These are phyloP conservation scores for Aciculosporium take DNA, from an alignment of 2,329 filamentous ascomycete species.

Conservation along the genomic window DNA sequence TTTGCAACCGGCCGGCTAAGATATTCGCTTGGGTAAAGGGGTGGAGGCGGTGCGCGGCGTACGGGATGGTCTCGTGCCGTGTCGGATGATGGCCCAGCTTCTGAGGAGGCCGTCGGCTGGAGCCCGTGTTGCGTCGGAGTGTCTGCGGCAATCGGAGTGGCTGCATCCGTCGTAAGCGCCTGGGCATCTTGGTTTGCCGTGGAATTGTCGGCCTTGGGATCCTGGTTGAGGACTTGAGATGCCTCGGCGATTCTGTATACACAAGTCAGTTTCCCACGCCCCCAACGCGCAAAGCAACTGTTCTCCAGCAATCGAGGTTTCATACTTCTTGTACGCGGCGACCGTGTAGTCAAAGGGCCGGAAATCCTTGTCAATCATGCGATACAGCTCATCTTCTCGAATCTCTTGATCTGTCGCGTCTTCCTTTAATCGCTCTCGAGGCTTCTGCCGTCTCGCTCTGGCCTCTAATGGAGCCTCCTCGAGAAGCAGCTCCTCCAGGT, in stretches of 20 bases:
- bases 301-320: background rate
- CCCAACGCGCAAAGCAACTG: background rate
- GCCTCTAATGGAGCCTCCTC: slow-evolving; percentile 94
- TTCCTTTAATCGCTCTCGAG: slow-evolving; percentile 77
- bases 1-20: slow-evolving; percentile 33
- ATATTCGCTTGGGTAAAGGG: slow-evolving; percentile 34
- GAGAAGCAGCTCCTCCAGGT: slow-evolving; percentile 80
- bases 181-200: slow-evolving; percentile 19
- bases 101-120: slow-evolving; percentile 7
- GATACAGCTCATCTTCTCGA: slow-evolving; percentile 82
- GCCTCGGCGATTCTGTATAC: slow-evolving; percentile 24
- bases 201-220: slow-evolving; percentile 2
- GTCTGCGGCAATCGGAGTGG: slow-evolving; percentile 23
- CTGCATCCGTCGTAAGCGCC: slow-evolving; percentile 38
- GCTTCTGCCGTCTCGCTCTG: slow-evolving; percentile 82
- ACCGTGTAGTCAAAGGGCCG: slow-evolving; percentile 90
- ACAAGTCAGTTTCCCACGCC: slow-evolving; percentile 9
- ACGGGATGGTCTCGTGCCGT: slow-evolving; percentile 13
- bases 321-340: slow-evolving; percentile 62
- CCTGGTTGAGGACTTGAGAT: slow-evolving; percentile 8
- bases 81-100: slow-evolving; percentile 10
- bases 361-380: slow-evolving; percentile 88
- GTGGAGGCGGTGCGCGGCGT: slow-evolving; percentile 23
- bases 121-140: slow-evolving; percentile 1
- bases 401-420: slow-evolving; percentile 94